phyloP scores from a whole-genome alignment of 257 asterid species.

The Ballota nigra region DNA sequence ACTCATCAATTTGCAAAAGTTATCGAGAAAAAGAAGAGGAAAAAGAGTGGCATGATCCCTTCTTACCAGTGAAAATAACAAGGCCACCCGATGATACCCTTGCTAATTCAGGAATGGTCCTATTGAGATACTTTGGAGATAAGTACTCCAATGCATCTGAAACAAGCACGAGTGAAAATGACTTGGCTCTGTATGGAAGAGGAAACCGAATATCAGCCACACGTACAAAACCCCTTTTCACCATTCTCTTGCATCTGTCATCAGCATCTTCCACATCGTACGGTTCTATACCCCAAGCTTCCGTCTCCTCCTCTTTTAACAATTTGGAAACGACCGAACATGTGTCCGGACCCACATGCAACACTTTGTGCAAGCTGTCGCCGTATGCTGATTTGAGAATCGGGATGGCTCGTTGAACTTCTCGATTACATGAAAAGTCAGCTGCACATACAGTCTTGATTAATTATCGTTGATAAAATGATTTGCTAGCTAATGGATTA shows the following conservation, averaged over 20 bases:
- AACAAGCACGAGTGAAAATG: conserved; percentile 40
- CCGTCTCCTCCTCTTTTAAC: conserved; percentile 29
- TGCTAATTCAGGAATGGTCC: conserved; percentile 42
- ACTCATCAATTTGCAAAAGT: not conserved
- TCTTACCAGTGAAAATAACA: conserved; percentile 39
- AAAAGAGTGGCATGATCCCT: not conserved
- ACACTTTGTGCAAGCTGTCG: conserved; percentile 33
- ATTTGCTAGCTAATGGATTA: not conserved
- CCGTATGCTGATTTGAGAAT: conserved; percentile 40
- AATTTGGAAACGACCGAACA: conserved; percentile 36
- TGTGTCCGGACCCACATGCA: conserved; percentile 45
- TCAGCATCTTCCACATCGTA: conserved; percentile 44
- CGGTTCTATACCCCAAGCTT: conserved; percentile 47
- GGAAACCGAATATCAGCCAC: conserved; percentile 39
- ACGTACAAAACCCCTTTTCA: conserved; percentile 35
- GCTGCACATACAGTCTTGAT: conserved; percentile 10
- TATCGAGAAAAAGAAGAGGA: not conserved
- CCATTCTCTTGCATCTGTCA: conserved; percentile 36
- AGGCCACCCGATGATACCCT: conserved; percentile 40
- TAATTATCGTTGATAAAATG: not conserved
- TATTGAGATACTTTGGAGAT: conserved; percentile 42
- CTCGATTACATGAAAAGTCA: conserved; percentile 34
- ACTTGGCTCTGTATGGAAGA: conserved; percentile 45
- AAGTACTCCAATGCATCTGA: conserved; percentile 41
- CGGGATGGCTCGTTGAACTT: conserved; percentile 38